Base-by-base conservation (phyloP, 2,329 filamentous ascomycete species). In the Cercospora zeae-maydis region DNA sequence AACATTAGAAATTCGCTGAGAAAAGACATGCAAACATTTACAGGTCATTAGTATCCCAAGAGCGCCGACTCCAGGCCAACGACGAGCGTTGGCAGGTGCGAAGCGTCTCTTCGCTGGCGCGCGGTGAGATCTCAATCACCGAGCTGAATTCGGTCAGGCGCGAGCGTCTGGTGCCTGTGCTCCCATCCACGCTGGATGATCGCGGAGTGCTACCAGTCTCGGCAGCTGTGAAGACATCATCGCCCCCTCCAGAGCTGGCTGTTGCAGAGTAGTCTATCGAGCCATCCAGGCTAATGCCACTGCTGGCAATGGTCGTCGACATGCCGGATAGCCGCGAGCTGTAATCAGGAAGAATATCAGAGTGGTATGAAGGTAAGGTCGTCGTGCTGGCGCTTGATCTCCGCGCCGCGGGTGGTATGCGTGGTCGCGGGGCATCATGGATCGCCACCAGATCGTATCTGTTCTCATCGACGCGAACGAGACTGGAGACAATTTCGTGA, bases 401-500 rank as follows among this genome's bases (percentile, higher is more conserved):
- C 66, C 70, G n/a, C 67, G 72, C 24, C 58, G 67, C 68, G 24
- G 70, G 63, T 21, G 70, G 69, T 27, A 72, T 66, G 34, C 64
- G 53, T 14, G 70, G 66, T 33, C 70, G 69, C 37, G 71, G 69
- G 49, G 70, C 67, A 39, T 70, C 66, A 60, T 68, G 60, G 19
- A 64, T 42, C 8, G 62, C 36, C 37, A 52, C 59, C 36, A 64
- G 36, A 24, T 63, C 76, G 73, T 72, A 78, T 71, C 68, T 74
- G 71, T 69, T 47, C 30, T 69, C 67, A 31, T 69, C 65, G 11
- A 68, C 68, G 16, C 66, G 58, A 13, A 75, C 69, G 30, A 75
- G 63, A 27, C 66, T 74, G 53, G 63, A 75, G 1, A 86, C 83
- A 27, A 84, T 80, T 56, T 82, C 79, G 54, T 84, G 81, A 0